These are phyloP conservation scores for Candida cerambycidarum DNA, from an alignment of 805 yeast genomes.

Conservation along the genomic window DNA sequence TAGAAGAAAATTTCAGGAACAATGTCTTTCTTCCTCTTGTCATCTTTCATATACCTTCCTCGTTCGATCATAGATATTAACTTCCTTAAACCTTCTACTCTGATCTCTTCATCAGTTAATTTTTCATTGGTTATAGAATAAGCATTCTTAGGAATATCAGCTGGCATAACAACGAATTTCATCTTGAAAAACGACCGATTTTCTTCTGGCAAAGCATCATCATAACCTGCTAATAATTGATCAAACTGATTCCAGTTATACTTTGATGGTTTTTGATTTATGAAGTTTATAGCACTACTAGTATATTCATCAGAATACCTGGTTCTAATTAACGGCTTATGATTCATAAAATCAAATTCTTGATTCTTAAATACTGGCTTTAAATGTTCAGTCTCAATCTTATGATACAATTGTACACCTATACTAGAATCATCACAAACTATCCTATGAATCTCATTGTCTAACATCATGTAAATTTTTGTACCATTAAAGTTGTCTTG, in stretches of 20 bases:
- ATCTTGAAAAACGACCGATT: conserved; percentile 59
- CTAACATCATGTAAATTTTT: conserved; percentile 71
- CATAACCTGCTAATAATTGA: conserved; percentile 88
- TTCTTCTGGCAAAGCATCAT: conserved; percentile 62
- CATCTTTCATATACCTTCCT: conserved; percentile 43
- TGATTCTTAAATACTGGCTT: conserved; percentile 11
- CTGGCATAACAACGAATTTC: conserved; percentile 82
- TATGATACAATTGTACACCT: conserved; percentile 71
- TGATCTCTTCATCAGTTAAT: conserved; percentile 77
- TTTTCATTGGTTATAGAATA: conserved; percentile 55
- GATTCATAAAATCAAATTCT: conserved; percentile 14
- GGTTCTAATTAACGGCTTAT: conserved; percentile 60
- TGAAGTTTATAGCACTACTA: conserved; percentile 55
- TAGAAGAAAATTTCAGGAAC: conserved; percentile 81
- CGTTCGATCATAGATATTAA: conserved; percentile 63
- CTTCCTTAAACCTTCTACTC: conserved; percentile 85
- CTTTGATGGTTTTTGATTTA: conserved; percentile 50
- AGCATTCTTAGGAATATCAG: conserved; percentile 62
- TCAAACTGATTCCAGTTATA: conserved; percentile 92
- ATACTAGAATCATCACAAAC: conserved; percentile 71
- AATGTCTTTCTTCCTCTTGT: conserved; percentile 40
- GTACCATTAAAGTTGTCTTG: conserved; percentile 52
- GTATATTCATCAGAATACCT: conserved; percentile 70
- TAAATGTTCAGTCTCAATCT: conserved; percentile 12
- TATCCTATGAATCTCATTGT: conserved; percentile 83